These are phyloP conservation scores for Calonectria pauciramosa DNA, from an alignment of 2,329 filamentous ascomycete species.

Conservation along the genomic window DNA sequence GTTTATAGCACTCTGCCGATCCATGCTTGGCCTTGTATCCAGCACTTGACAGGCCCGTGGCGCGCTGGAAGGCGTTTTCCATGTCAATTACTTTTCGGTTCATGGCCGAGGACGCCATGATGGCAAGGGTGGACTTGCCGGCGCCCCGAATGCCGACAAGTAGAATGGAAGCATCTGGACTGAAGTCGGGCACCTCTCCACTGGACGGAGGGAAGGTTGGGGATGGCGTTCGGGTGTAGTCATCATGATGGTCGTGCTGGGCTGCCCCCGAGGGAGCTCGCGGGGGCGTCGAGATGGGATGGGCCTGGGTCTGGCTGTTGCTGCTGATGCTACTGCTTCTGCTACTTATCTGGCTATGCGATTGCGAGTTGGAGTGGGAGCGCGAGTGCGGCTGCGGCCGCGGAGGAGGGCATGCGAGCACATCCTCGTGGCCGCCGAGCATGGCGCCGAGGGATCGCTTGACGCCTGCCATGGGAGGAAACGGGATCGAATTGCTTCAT, in stretches of 20 bases:
- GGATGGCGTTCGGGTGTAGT: conserved; percentile 43
- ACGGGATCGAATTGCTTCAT: conserved; percentile 38
- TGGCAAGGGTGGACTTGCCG: conserved; percentile 81
- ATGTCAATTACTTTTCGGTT: conserved; percentile 77
- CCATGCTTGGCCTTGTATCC: conserved; percentile 75
- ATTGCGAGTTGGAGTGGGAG: conserved; percentile 29
- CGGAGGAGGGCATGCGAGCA: conserved; percentile 30
- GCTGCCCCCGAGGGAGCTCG: conserved; percentile 24
- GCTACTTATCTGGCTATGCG: conserved; percentile 32
- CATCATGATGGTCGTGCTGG: conserved; percentile 36
- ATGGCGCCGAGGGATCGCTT: conserved; percentile 56
- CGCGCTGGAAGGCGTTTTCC: conserved; percentile 76
- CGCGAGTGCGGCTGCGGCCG: conserved; percentile 18
- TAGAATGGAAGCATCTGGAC: conserved; percentile 77
- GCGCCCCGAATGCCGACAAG: conserved; percentile 80
- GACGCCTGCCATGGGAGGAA: conserved; percentile 52
- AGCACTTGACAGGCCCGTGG: conserved; percentile 72
- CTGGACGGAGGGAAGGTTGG: conserved; percentile 42
- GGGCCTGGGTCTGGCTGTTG: conserved; percentile 31
- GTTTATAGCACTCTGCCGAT: conserved; percentile 71
- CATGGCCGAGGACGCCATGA: conserved; percentile 81
- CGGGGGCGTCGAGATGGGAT: conserved; percentile 25
- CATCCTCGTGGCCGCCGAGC: conserved; percentile 47
- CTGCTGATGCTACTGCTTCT: conserved; percentile 34
- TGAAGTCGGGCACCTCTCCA: conserved; percentile 59